Conservation (phyloP, 148 eudicot species). For the Amaranthus hypochondriacus region DNA sequence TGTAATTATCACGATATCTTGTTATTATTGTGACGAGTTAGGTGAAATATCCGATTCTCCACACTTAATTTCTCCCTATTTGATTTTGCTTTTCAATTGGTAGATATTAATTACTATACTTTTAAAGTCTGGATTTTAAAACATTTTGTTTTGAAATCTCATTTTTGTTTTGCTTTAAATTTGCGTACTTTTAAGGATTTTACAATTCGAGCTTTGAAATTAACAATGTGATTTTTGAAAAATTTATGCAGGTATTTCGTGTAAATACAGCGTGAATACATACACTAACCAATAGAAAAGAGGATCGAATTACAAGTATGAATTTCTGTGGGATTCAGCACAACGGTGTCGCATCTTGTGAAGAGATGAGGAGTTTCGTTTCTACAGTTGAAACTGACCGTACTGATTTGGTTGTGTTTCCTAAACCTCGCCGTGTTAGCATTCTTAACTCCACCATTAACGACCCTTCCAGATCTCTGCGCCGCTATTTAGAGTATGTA, state of each 20-base stretch:
- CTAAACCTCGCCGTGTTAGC: slow-evolving; percentile 79
- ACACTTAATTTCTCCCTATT: not conserved
- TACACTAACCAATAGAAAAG: not conserved
- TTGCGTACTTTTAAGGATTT: not conserved
- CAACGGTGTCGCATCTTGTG: slow-evolving; percentile 50
- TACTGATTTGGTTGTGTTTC: slow-evolving; percentile 58
- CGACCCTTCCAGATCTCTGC: slow-evolving; percentile 46
- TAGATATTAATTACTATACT: not conserved
- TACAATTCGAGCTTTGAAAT: not conserved
- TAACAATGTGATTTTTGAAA: not conserved
- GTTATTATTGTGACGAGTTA: too few species aligned
- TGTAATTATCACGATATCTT: not conserved
- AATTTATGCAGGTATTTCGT: slow-evolving; percentile 15
- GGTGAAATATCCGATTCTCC: not conserved
- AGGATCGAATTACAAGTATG: slow-evolving; percentile 31
- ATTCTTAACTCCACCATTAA: slow-evolving; percentile 13
- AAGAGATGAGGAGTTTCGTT: slow-evolving; percentile 46
- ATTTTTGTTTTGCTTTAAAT: not conserved
- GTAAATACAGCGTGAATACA: slow-evolving; percentile 26
- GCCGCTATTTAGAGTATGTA: slow-evolving; percentile 59
- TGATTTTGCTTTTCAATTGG: not conserved
- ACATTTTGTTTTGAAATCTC: not conserved
- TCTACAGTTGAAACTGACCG: slow-evolving; percentile 25
- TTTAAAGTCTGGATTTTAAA: too few species aligned
- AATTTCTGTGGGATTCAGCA: slow-evolving; percentile 56